Base-by-base conservation (phyloP, 768 basidiomycete species). In the Arthromyces matolae region DNA sequence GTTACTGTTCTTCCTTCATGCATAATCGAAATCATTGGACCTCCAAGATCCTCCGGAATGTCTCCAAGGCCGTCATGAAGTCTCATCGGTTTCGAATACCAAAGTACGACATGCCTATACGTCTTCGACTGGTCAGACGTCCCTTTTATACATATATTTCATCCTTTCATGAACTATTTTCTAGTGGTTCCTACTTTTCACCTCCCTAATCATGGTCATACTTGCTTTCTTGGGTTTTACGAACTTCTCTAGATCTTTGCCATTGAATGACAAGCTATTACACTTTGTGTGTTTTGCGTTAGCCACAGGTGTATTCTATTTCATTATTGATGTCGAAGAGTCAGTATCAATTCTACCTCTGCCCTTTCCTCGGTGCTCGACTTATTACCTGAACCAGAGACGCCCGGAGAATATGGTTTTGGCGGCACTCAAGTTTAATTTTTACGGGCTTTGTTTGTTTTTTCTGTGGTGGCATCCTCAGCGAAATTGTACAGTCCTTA, bases 261-360 rank as follows among this genome's bases (percentile, higher is more conserved):
- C 86, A 1, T 60, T 91, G 14, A 88, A 89, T 60, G 84, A 86
- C 76, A 90, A 90, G 65, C 61, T 91, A 13, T 67, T 90, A 22
- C 90, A 87, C 59, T 89, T 93, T 60, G 55, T 86, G 9, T 90
- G 87, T 63, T 85, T 93, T 49, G 72, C 72, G 45, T 52, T 87
- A 20, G 87, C 89, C 1, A 93, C 89, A 0, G 82, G 68, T 3
- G 79, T 91, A 5, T 92, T 92, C 64, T 93, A 90, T 66, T 92
- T 91, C 59, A 88, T 92, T 38, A 76, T 89, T 27, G 90, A 93
- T 57, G 83, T 90, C 8, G 90, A 93, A 50, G 90, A 93, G 89
- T 93, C 56, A 63, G 86, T 69, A 23, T 28, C 10, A 8, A 18
- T 18, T 13, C 35, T 18, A 9, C 7, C 23, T n/a, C n/a, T 29